phyloP scores from a whole-genome alignment of 805 yeast genomes.

The Saccharomyces paradoxus region DNA sequence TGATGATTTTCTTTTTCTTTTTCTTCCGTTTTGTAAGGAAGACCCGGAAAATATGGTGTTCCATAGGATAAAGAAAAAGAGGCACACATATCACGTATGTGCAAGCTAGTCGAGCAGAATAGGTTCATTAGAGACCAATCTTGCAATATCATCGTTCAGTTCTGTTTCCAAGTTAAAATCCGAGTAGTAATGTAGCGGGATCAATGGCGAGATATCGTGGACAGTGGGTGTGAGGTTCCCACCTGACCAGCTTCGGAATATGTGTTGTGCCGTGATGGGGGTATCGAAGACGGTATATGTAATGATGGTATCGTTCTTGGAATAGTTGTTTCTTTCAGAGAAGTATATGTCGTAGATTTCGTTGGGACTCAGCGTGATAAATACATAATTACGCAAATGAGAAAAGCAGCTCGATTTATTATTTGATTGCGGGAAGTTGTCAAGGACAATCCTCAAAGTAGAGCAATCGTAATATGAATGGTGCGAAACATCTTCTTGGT shows the following conservation, averaged over 20 bases:
- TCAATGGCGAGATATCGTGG: constrained; percentile 1
- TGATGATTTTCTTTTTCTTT: background rate
- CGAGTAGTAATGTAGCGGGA: constrained; percentile 3
- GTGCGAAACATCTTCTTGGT: background rate
- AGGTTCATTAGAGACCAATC: background rate
- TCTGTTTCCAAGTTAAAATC: background rate
- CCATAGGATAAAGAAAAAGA: background rate
- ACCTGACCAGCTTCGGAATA: constrained; percentile 7
- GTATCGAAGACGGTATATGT: constrained; percentile 12
- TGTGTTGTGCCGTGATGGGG: constrained; percentile 7
- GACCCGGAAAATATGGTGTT: background rate
- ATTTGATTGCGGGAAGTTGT: background rate
- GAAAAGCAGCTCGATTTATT: background rate
- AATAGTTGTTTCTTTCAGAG: constrained; percentile 15
- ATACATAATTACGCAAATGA: background rate
- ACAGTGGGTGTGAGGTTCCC: background rate
- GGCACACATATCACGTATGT: background rate
- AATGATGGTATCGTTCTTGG: constrained; percentile 7
- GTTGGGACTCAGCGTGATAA: background rate
- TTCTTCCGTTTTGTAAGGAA: background rate
- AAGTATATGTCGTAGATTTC: constrained; percentile 12
- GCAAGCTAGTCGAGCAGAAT: background rate
- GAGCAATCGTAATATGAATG: constrained; percentile 9
- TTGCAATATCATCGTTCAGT: background rate
- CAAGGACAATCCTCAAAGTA: constrained; percentile 15